Conservation (phyloP, 352 stramenopile genomes). For the Globisporangium perplexum region DNA sequence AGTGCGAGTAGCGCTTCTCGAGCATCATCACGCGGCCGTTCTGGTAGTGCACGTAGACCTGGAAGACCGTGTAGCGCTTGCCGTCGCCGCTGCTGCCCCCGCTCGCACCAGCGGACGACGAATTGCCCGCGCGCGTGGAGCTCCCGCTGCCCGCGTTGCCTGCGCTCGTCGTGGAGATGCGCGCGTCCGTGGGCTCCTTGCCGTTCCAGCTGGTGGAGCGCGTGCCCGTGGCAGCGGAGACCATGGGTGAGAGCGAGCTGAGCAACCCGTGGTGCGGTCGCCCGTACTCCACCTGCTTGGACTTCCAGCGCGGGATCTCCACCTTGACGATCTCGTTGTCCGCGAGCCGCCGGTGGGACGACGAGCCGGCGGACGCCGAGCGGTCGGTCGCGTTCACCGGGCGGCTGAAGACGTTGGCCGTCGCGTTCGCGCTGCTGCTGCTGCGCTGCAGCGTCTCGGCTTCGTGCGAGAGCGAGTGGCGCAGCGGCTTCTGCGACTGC, state of each 20-base stretch:
- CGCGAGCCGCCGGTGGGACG: constrained; percentile 1
- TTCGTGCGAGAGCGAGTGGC: constrained; percentile 48
- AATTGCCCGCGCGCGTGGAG: constrained; percentile 1
- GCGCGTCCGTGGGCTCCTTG: constrained; percentile 28
- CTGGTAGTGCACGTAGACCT: constrained; percentile 72
- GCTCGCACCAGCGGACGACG: constrained; percentile 11
- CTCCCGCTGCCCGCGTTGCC: constrained; percentile 4
- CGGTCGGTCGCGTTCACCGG: constrained; percentile 2
- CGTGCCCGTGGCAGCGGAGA: constrained; percentile 8
- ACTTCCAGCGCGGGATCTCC: constrained; percentile 69
- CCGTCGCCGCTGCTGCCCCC: constrained; percentile 9
- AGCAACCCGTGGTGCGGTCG: constrained; percentile 14
- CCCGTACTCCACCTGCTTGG: constrained; percentile 40
- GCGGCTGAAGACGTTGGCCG: neutral
- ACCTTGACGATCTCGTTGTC: constrained; percentile 65
- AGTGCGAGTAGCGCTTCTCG: constrained; percentile 82
- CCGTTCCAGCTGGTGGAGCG: constrained; percentile 50
- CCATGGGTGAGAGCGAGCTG: constrained; percentile 29
- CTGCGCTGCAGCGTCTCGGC: constrained; percentile 13
- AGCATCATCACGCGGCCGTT: constrained; percentile 50
- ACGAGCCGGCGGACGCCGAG: constrained; percentile 8
- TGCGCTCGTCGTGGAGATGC: constrained; percentile 3
- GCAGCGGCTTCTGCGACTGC: constrained; percentile 23
- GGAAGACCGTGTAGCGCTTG: constrained; percentile 78
- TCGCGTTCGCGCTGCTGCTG: neutral